Evolutionary conservation across 2,329 filamentous ascomycete species (phyloP), one percentile per base, ranked within the genome.

Genomic region (Colletotrichum nymphaeae): DNA sequence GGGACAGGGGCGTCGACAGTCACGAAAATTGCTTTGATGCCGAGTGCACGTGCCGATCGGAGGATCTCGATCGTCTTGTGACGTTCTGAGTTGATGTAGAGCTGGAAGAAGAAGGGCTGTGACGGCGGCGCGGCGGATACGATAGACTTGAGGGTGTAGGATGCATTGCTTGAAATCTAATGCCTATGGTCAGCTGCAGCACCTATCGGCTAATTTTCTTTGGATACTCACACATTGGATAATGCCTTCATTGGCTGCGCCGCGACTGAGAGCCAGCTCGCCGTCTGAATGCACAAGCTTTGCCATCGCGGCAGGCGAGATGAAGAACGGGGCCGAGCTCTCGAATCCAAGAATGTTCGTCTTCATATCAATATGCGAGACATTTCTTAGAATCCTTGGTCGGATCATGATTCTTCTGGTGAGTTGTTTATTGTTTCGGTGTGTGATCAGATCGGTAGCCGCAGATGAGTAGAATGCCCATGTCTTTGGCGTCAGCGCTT

Each of bases 401-500:
- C 95, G 91, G 5, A 97, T 88, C 83, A 86, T 86, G 73, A 89
- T 86, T 19, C 86, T 82, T 4, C 67, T 49, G 76, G 97, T 95
- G 72, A 90, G 88, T 53, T 88, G 88, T 82, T 95, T 97, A 28
- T 93, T 92, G 28, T 86, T 82, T 78, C 91, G 93, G 85, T 97
- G 97, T 81, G 93, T 89, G 16, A 82, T 81, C 80, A 97, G 97
- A 80, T 97, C 94, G 80, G 97, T 95, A 67, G 89, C 87, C 1
- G 93, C 94, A 1, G 94, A 97, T 82, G 90, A 96, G 84, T 97
- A 97, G 84, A 97, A 97, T 56, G 93, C 73, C 73, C 73, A 74
- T 1, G 60, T 66, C 52, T 73, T 73, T 0, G 60, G 46, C 24
- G 78, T 70, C 1, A 83, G 71, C 28, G 79, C 75, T 24, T 76